These are phyloP conservation scores for Comarum palustre DNA, from an alignment of 306 rosid genomes.

Conservation along the genomic window DNA sequence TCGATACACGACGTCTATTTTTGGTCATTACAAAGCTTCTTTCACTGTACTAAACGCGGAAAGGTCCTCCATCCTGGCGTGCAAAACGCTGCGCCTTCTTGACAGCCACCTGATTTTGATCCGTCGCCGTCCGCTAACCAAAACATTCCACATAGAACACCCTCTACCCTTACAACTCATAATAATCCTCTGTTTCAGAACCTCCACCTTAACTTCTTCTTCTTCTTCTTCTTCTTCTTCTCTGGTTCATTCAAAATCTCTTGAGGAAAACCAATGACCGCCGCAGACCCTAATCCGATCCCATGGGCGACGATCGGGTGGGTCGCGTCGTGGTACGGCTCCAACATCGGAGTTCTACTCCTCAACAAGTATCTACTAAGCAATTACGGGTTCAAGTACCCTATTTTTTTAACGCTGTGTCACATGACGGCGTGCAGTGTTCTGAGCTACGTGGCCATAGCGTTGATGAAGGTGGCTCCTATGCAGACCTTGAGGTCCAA, in stretches of 20 bases:
- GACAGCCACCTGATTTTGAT: conserved; percentile 1
- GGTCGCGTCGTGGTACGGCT: conserved; percentile 28
- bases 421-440: conserved; percentile 27
- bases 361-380: conserved; percentile 32
- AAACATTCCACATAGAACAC: background rate
- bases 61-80: background rate
- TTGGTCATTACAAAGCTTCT: background rate
- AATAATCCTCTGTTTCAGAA: background rate
- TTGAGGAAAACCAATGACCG: background rate
- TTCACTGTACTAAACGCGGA: background rate
- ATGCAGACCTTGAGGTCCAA: conserved; percentile 24
- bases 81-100: background rate
- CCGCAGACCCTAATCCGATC: background rate
- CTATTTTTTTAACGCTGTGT: conserved; percentile 27
- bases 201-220: background rate
- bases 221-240: background rate
- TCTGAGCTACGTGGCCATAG: conserved; percentile 26
- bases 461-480: conserved; percentile 14
- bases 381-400: conserved; percentile 32
- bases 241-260: background rate
- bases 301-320: conserved; percentile 18
- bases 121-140: background rate
- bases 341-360: conserved; percentile 30
- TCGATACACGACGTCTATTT: background rate
- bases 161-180: background rate